Percentiles rank a stretch among this genome's conserved stretches.
phyloP scores from a whole-genome alignment of 2,329 filamentous ascomycete species.

The Trichoderma afroharzianum region DNA sequence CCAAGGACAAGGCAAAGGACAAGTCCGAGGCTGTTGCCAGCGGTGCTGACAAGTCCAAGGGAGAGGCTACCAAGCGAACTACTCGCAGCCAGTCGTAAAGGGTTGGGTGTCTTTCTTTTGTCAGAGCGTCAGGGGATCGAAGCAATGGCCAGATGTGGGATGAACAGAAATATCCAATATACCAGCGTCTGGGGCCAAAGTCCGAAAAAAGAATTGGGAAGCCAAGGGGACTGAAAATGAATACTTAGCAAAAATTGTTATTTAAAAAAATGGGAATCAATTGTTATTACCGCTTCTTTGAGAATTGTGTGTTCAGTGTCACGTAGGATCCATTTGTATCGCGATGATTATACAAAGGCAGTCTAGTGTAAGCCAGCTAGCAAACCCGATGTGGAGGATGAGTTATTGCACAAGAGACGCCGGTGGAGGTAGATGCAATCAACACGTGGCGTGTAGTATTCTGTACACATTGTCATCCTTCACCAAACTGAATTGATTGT shows the following conservation, averaged over 20 bases:
- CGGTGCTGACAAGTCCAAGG: conserved; percentile 71
- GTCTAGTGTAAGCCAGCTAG: neutral
- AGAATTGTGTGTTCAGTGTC: neutral
- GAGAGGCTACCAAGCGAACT: conserved; percentile 61
- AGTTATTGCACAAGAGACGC: neutral
- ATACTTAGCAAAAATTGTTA: neutral
- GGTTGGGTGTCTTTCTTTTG: conserved; percentile 1
- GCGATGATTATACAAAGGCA: neutral
- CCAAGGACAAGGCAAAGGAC: conserved; percentile 69
- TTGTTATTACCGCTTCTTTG: conserved; percentile 1
- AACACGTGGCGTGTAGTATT: neutral
- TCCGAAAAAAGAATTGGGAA: neutral
- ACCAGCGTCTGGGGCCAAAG: neutral
- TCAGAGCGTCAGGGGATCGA: neutral
- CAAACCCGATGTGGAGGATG: neutral
- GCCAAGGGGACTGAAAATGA: neutral
- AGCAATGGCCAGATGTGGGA: neutral
- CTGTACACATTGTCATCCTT: neutral
- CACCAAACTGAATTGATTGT: neutral
- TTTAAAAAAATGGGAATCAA: conserved; percentile 16
- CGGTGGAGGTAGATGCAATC: neutral
- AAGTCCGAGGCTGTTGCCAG: conserved; percentile 62
- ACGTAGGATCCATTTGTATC: neutral
- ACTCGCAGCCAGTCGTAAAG: conserved; percentile 54
- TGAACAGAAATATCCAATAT: conserved; percentile 11